A percentile compares a stretch with the other conserved stretches of the same genome.
Evolutionary conservation across 176 grass and related monocot species (phyloP).

Genomic region (Chrysopogon serrulatus): DNA sequence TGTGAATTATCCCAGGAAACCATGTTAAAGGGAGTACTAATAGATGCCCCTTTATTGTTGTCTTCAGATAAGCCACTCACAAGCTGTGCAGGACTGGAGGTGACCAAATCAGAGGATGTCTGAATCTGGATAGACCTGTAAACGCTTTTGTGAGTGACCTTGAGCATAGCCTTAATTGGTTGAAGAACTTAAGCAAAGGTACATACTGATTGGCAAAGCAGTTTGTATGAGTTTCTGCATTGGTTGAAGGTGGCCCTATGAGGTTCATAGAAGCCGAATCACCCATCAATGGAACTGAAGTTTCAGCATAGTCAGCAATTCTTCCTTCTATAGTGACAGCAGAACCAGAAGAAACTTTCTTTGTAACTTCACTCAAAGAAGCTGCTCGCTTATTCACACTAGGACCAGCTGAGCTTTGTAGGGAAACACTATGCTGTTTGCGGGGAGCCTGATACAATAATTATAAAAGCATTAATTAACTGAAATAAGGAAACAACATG

Average conservation of each 20-base stretch:
- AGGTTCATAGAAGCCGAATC: constrained; percentile 45
- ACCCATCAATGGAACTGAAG: constrained; percentile 40
- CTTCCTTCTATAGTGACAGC: constrained; percentile 34
- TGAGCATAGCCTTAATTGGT: constrained; percentile 2
- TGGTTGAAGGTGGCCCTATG: constrained; percentile 54
- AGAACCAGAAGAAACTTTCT: constrained; percentile 31
- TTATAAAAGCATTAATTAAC: constrained; percentile 17
- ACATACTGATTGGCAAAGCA: constrained; percentile 61
- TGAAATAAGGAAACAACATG: neutral
- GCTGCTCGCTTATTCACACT: constrained; percentile 43
- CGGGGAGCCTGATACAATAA: constrained; percentile 50
- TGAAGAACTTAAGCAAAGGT: constrained; percentile 3
- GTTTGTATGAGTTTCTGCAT: constrained; percentile 45
- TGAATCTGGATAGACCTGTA: constrained; percentile 59
- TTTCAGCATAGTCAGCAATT: constrained; percentile 27
- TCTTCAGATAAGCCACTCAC: constrained; percentile 40
- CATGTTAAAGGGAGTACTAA: constrained; percentile 51
- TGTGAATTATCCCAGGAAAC: constrained; percentile 72
- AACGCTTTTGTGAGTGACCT: constrained; percentile 14
- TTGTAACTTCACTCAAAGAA: constrained; percentile 28
- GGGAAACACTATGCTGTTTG: constrained; percentile 50
- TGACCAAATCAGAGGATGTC: constrained; percentile 14
- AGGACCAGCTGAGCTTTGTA: constrained; percentile 36
- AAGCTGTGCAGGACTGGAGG: constrained; percentile 31
- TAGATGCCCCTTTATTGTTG: constrained; percentile 37